Percentiles rank a stretch among this genome's conserved stretches.
Evolutionary conservation across 2,329 filamentous ascomycete species (phyloP).

Genomic region (Clathrospora elynae): DNA sequence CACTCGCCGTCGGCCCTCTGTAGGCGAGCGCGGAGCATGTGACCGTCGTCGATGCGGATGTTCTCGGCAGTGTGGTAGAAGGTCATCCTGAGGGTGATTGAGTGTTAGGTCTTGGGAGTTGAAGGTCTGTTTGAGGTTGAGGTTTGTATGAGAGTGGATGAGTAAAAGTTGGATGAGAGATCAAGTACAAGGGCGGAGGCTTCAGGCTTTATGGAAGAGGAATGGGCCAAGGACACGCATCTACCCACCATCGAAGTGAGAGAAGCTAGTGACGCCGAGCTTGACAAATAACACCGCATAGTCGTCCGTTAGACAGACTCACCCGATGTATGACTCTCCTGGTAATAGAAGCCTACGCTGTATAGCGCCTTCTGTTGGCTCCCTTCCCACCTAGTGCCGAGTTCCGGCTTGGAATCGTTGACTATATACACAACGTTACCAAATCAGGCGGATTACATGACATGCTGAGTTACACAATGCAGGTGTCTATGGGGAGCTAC

Average conservation of each 20-base stretch:
- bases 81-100: constrained; percentile 23
- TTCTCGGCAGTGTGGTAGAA: constrained; percentile 58
- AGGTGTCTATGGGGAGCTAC: constrained; percentile 1
- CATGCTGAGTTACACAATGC: constrained; percentile 3
- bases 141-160: not conserved
- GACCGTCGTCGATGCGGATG: constrained; percentile 57
- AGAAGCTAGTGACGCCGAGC: constrained; percentile 3
- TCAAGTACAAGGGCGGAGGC: not conserved
- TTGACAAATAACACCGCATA: not conserved
- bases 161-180: not conserved
- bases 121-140: not conserved
- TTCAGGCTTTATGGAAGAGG: constrained; percentile 15
- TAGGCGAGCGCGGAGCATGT: constrained; percentile 56
- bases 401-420: constrained; percentile 20
- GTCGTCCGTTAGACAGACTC: not conserved
- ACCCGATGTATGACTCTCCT: not conserved
- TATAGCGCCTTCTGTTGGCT: not conserved
- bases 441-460: constrained; percentile 2
- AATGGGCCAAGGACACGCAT: not conserved
- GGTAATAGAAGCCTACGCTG: not conserved
- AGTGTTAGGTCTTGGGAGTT: not conserved
- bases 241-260: not conserved
- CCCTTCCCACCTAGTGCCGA: constrained; percentile 8
- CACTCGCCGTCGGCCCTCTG: constrained; percentile 51
- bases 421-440: not conserved